Evolutionary conservation across 257 asterid genomes (phyloP), one percentile per base, ranked within the genome.

Genomic region (Petunia secreta): DNA sequence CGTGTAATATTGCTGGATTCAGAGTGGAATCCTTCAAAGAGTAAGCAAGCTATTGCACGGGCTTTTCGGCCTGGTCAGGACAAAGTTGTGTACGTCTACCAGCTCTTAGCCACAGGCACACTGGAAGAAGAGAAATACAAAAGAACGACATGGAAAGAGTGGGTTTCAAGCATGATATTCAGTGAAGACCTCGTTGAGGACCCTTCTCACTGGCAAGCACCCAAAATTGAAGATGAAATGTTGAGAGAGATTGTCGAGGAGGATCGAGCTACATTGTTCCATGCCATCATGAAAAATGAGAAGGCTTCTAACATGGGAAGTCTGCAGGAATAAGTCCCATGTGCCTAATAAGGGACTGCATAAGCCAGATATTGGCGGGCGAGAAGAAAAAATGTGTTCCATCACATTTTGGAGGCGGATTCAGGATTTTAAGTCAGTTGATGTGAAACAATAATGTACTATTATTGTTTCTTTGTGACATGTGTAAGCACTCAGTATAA

Each of bases 161-260:
- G 98, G 98, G 99, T 96, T 40, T 96, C 98, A 6, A 96, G 97
- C 75, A 96, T 96, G 99, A 96, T 96, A 3, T 96, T 96, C 81
- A 96, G 98, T 38, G 99, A 96, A 9, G 99, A 92, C 39, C 93
- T 87, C 14, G 93, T 93, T 0, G 93, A 89, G 87, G 99, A 95
- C 54, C 99, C 99, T 25, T 94, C 98, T 3, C 94, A 87, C 44
- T 96, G 99, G 99, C 98, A 96, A 74, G 99, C 99, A 2, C 99
- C 95, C 1, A 91, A 92, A 46, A 92, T 96, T 16, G 98, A 96
- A 77, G 99, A 96, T 46, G 98, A 94, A 62, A 50, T 96, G 59
- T 79, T 96, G 78, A 89, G 98, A 86, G 99, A 96, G 92, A 96
- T 96, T 0, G 98, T 96, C 13, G 98, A 96, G 74, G 98, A 96